phyloP scores from a whole-genome alignment of 768 basidiomycete species.

The Mycena belliarum region DNA sequence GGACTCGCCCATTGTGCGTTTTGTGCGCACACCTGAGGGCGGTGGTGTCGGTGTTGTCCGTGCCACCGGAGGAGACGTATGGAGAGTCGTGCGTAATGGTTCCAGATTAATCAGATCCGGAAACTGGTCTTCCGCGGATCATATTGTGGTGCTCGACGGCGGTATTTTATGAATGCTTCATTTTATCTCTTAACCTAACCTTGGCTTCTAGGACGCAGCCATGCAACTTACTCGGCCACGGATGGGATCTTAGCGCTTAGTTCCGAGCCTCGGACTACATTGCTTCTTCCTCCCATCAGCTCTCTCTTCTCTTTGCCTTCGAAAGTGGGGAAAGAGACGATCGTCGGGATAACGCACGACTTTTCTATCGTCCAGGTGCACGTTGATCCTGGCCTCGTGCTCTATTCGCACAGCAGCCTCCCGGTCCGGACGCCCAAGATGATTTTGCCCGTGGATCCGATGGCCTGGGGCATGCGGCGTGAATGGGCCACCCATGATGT shows the following conservation, averaged over 20 bases:
- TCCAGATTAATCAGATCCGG: constrained; percentile 47
- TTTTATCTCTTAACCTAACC: neutral
- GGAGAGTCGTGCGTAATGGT: constrained; percentile 53
- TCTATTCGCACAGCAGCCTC: constrained; percentile 52
- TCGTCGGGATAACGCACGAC: constrained; percentile 67
- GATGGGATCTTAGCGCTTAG: constrained; percentile 53
- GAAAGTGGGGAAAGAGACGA: constrained; percentile 49
- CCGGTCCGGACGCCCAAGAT: constrained; percentile 54
- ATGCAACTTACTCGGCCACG: constrained; percentile 60
- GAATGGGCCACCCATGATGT: constrained; percentile 64
- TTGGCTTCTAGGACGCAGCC: constrained; percentile 38
- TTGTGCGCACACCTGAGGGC: constrained; percentile 81
- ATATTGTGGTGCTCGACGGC: constrained; percentile 68
- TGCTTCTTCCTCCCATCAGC: constrained; percentile 52
- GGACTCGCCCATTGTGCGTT: constrained; percentile 54
- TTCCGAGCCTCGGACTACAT: constrained; percentile 42
- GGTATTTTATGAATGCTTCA: constrained; percentile 41
- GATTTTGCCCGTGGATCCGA: constrained; percentile 83
- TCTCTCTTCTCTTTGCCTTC: constrained; percentile 71
- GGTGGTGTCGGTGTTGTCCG: constrained; percentile 71
- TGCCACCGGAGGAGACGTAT: constrained; percentile 61
- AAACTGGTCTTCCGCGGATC: constrained; percentile 59
- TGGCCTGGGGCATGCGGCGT: constrained; percentile 69
- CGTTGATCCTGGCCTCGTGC: constrained; percentile 41
- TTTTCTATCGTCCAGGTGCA: constrained; percentile 61